Evolutionary conservation across 257 asterid genomes (phyloP).

Genomic region (Capsicum chinense): DNA sequence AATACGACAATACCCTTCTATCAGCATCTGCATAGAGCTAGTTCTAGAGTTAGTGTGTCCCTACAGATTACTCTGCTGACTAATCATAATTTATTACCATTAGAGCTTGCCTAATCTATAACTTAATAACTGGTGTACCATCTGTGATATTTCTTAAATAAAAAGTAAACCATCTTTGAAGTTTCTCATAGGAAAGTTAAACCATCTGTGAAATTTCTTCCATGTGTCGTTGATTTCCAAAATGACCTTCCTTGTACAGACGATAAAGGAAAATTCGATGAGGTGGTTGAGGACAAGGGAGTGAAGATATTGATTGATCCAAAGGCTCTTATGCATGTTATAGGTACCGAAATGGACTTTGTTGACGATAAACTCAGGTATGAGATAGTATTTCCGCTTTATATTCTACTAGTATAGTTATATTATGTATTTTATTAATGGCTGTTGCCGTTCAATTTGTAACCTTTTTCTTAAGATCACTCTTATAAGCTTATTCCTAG

Average conservation of each 20-base stretch:
- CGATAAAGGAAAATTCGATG: conserved; percentile 91
- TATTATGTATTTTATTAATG: neutral
- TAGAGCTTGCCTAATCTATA: neutral
- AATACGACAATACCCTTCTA: neutral
- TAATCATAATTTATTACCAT: neutral
- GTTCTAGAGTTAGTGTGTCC: neutral
- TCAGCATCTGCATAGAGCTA: neutral
- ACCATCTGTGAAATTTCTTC: neutral
- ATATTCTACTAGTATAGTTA: neutral
- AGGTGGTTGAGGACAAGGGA: conserved; percentile 61
- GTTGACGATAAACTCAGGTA: conserved; percentile 50
- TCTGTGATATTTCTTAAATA: neutral
- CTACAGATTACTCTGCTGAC: neutral
- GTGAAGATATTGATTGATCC: conserved; percentile 53
- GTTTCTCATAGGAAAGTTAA: neutral
- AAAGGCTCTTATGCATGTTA: conserved; percentile 49
- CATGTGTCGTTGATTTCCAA: conserved; percentile 21
- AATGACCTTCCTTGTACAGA: conserved; percentile 46
- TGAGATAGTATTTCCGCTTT: neutral
- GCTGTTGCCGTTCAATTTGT: neutral
- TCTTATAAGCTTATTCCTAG: neutral
- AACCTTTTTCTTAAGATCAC: neutral
- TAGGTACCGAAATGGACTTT: conserved; percentile 54
- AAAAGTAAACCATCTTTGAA: neutral
- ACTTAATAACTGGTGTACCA: neutral